Conservation (phyloP, 768 basidiomycete genomes). For the Amanita exitialis region DNA sequence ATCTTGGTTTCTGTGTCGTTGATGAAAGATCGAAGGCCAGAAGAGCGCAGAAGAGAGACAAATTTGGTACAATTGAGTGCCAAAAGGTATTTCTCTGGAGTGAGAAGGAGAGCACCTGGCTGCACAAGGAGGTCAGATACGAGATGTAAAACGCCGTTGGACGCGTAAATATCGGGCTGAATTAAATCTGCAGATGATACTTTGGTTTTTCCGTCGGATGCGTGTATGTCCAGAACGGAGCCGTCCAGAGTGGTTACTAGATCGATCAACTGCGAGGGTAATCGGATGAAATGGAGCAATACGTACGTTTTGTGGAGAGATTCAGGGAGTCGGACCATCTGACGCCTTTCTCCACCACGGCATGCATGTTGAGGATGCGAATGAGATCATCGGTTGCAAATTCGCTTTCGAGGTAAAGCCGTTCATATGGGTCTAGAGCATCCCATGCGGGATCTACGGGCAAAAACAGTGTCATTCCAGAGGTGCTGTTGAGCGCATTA, state of each 20-base stretch:
- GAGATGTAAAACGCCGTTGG: conserved; percentile 91
- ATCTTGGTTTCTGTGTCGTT: conserved; percentile 59
- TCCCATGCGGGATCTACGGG: conserved; percentile 83
- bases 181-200: conserved; percentile 52
- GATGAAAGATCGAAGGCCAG: conserved; percentile 59
- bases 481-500: conserved; percentile 48
- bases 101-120: conserved; percentile 62
- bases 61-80: conserved; percentile 88
- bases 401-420: conserved; percentile 80
- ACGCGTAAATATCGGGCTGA: conserved; percentile 81
- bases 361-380: conserved; percentile 72
- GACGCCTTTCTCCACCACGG: conserved; percentile 49
- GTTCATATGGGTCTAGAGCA: conserved; percentile 65
- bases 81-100: conserved; percentile 92
- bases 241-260: conserved; percentile 68
- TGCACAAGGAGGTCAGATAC: conserved; percentile 79
- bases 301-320: conserved; percentile 43
- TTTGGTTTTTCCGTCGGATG: conserved; percentile 41
- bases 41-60: conserved; percentile 80
- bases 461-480: conserved; percentile 81
- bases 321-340: conserved; percentile 59
- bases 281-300: background rate
- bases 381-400: conserved; percentile 75
- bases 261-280: conserved; percentile 7
- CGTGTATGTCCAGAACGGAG: conserved; percentile 47